These are phyloP conservation scores for Eutrema yunnanense DNA, from an alignment of 345 rosid genomes.

Conservation along the genomic window DNA sequence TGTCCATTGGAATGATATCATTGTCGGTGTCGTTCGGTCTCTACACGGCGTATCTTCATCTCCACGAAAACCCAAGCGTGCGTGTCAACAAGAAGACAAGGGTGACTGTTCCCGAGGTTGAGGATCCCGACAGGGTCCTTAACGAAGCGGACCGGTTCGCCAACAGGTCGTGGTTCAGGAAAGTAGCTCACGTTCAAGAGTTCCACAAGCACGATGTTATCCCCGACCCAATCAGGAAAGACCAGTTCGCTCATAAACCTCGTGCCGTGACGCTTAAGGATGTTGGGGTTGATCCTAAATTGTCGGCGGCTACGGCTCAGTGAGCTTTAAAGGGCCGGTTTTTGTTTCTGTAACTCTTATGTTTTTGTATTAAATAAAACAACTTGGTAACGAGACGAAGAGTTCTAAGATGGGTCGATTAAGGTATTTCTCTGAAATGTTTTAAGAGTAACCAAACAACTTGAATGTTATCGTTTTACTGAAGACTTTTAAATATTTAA, in stretches of 20 bases:
- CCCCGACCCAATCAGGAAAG: conserved; percentile 30
- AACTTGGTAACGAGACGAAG: not conserved
- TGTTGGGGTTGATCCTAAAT: conserved; percentile 52
- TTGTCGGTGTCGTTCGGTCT: conserved; percentile 46
- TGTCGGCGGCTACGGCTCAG: not conserved
- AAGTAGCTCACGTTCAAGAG: conserved; percentile 64
- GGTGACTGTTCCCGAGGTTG: conserved; percentile 72
- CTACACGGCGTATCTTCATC: conserved; percentile 54
- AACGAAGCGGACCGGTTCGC: conserved; percentile 40
- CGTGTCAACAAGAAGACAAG: conserved; percentile 59
- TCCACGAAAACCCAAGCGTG: conserved; percentile 53
- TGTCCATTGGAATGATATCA: conserved; percentile 44
- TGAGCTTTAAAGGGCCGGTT: not conserved
- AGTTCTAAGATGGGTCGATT: not conserved
- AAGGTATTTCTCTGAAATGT: not conserved
- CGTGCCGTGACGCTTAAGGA: conserved; percentile 50
- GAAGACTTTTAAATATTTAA: too few relatives aligned
- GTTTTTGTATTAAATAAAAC: not conserved
- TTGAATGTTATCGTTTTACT: too few relatives aligned
- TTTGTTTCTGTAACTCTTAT: not conserved
- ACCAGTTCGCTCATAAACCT: conserved; percentile 36
- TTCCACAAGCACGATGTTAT: conserved; percentile 20
- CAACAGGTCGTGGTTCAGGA: conserved; percentile 61
- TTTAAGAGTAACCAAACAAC: too few relatives aligned
- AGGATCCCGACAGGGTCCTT: conserved; percentile 49